These are phyloP conservation scores for Drosera spatulata DNA, from an alignment of 179 eudicot genomes.

Conservation along the genomic window DNA sequence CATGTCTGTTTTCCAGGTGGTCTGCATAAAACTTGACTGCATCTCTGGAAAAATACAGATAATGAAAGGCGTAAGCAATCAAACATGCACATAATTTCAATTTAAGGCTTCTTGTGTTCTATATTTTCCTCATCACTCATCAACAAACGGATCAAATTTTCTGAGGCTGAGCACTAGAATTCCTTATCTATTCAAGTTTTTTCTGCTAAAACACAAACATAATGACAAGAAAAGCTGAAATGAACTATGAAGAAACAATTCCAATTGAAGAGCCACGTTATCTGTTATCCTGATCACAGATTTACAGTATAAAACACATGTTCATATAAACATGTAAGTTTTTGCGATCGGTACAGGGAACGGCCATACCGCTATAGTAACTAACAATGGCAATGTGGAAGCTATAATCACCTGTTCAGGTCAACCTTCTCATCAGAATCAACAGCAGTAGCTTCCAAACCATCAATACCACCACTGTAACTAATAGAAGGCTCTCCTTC, in stretches of 20 bases:
- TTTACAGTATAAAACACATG: too few relatives aligned
- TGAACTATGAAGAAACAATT: too few relatives aligned
- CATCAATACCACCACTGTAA: constrained; percentile 58
- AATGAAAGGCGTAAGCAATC: constrained; percentile 6
- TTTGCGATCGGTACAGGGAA: not conserved
- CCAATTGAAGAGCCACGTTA: too few relatives aligned
- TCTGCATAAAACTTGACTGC: constrained; percentile 58
- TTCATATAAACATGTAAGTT: not conserved
- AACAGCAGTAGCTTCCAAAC: constrained; percentile 69
- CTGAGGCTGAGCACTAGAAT: too few relatives aligned
- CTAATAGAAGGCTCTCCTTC: constrained; percentile 79
- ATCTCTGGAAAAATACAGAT: constrained; percentile 43
- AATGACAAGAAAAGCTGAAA: too few relatives aligned
- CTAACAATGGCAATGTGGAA: not conserved
- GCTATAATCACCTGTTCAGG: constrained; percentile 43
- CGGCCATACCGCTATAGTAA: not conserved
- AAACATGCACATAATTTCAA: not conserved
- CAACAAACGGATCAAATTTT: too few relatives aligned
- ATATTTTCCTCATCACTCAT: too few relatives aligned
- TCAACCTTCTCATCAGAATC: constrained; percentile 82
- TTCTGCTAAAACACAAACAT: too few relatives aligned
- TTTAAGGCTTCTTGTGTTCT: too few relatives aligned
- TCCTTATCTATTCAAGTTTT: too few relatives aligned
- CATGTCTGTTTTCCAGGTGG: constrained; percentile 78
- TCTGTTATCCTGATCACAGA: too few relatives aligned